Evolutionary conservation across 768 basidiomycete species (phyloP), one percentile per base, ranked within the genome.

Genomic region (Boletus barrowsii): DNA sequence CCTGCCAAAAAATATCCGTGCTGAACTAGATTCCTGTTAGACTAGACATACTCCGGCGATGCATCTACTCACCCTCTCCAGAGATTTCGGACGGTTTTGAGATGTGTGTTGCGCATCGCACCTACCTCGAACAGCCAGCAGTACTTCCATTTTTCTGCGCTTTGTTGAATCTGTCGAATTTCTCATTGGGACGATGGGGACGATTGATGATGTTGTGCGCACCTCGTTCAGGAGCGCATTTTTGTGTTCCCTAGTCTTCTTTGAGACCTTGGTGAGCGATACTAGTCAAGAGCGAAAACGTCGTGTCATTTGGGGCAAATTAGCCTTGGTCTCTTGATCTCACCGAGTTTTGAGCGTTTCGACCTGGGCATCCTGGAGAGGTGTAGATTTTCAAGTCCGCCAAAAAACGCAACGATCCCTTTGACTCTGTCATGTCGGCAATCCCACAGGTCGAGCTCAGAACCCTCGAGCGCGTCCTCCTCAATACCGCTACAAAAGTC

Each of bases 111-210:
- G 56, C 97, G 80, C 93, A 98, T 96, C 61, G 93, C 84, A 15
- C 94, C 95, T 6, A 98, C 92, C 62, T 89, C 86, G 68, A 99
- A 97, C 37, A 98, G 68, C 92, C 94, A 99, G 74, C 92, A 89
- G 72, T 97, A 95, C 66, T 83, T 83, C 87, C 91, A 98, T 75
- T 92, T 90, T 61, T 95, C 93, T 20, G 86, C 76, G 68, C 86
- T 84, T 66, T 79, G 79, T 77, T 92, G 89, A 50, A 98, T 76
- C 92, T 94, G 64, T 51, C 53, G 18, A 50, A 62, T 47, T 51
- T 18, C 42, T 53, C 44, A 35, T 42, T 35, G 41, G 37, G 45
- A 58, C 18, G 56, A 60, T 42, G 46, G 42, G 10, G 29, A 50
- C 36, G 50, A 46, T 52, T 42, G 35, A 52, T 40, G 30, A 36